Evolutionary conservation across 2,329 filamentous ascomycete genomes (phyloP).

Genomic region (Colletotrichum sp.): DNA sequence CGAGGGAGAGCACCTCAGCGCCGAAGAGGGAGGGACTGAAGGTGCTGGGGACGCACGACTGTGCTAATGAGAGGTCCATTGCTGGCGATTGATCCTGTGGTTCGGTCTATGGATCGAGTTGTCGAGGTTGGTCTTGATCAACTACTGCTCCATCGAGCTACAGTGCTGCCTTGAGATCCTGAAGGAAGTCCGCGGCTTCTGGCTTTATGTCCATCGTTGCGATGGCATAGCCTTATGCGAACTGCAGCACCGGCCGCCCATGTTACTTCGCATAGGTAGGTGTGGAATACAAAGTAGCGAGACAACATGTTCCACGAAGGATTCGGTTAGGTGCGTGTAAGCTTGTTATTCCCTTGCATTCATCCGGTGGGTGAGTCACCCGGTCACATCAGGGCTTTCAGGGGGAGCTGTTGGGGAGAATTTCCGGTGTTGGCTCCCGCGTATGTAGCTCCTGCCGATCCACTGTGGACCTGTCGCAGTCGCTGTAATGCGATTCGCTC

Average conservation of each 20-base stretch:
- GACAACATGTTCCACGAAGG: not conserved
- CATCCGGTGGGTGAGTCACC: not conserved
- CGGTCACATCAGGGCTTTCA: conserved; percentile 5
- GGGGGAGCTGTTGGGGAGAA: not conserved
- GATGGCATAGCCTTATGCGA: not conserved
- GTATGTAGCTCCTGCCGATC: not conserved
- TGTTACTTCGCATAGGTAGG: not conserved
- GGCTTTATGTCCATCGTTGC: not conserved
- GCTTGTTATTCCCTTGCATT: not conserved
- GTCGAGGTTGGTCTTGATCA: not conserved
- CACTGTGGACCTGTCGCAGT: not conserved
- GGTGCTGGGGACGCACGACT: not conserved
- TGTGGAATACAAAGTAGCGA: not conserved
- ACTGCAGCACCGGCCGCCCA: not conserved
- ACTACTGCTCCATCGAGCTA: no score
- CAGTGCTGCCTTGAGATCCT: no score
- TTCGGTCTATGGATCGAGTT: not conserved
- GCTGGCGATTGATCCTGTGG: not conserved
- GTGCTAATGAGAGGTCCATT: not conserved
- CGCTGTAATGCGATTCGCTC: not conserved
- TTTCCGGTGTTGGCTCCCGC: not conserved
- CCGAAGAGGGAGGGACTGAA: conserved; percentile 12
- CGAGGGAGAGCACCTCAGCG: conserved; percentile 12
- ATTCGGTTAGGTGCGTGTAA: not conserved
- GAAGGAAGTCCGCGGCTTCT: not conserved